Percentiles rank a stretch among this genome's conserved stretches.
These are phyloP conservation scores for Ogataea minuta DNA, from an alignment of 805 yeast genomes.

Conservation along the genomic window DNA sequence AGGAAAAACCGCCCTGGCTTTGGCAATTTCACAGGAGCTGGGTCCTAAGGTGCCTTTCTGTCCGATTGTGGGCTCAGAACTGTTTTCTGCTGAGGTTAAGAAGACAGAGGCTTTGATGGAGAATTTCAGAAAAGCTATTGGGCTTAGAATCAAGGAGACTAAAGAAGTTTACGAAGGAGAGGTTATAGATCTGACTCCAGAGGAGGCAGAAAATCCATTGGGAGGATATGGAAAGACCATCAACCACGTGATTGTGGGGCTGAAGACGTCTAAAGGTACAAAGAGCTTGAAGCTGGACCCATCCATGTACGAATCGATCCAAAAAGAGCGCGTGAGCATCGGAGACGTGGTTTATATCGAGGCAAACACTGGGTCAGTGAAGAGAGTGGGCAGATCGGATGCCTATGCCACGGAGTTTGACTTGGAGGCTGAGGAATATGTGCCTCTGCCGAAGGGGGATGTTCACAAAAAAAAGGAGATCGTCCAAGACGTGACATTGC, in stretches of 20 bases:
- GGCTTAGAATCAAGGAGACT: slow-evolving; percentile 92
- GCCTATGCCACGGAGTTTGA: slow-evolving; percentile 97
- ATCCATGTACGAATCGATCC: slow-evolving; percentile 92
- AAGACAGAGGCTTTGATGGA: slow-evolving; percentile 97
- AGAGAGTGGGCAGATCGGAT: slow-evolving; percentile 93
- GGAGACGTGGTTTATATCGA: slow-evolving; percentile 97
- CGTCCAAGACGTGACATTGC: slow-evolving; percentile 96
- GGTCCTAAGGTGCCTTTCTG: slow-evolving; percentile 89
- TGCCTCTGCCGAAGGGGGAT: slow-evolving; percentile 98
- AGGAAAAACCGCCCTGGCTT: slow-evolving; percentile 97
- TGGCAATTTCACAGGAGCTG: slow-evolving; percentile 79
- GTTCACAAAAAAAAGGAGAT: slow-evolving; percentile 93
- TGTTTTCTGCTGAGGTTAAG: slow-evolving; percentile 85
- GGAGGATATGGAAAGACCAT: slow-evolving; percentile 73
- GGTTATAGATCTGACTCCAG: slow-evolving; percentile 84
- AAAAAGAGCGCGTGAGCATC: slow-evolving; percentile 92
- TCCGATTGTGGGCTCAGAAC: slow-evolving; percentile 90
- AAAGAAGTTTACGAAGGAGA: slow-evolving; percentile 98
- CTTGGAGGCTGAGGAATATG: slow-evolving; percentile 96
- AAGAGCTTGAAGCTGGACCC: slow-evolving; percentile 98
- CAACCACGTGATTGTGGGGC: slow-evolving; percentile 87
- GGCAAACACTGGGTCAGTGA: slow-evolving; percentile 90
- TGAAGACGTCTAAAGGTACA: slow-evolving; percentile 95
- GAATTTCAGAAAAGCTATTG: slow-evolving; percentile 94
- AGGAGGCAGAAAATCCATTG: slow-evolving; percentile 90